Evolutionary conservation across 2,329 filamentous ascomycete genomes (phyloP).

Genomic region (Emericellopsis atlantica): DNA sequence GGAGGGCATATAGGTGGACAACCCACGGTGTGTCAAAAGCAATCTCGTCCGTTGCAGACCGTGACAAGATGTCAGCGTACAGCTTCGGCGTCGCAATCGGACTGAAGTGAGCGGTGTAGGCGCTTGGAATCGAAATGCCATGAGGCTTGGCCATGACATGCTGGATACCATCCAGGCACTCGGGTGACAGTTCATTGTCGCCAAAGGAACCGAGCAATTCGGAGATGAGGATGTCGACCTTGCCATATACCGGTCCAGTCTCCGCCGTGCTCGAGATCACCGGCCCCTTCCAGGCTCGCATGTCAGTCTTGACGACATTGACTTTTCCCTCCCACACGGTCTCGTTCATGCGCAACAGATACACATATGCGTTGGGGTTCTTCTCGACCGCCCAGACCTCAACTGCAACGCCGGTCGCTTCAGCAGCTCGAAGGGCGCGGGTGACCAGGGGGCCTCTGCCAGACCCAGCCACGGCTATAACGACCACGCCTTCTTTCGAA

Average conservation of each 20-base stretch:
- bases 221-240: constrained; percentile 86
- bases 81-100: constrained; percentile 82
- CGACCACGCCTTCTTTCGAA: constrained; percentile 55
- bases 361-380: constrained; percentile 94
- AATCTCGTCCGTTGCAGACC: constrained; percentile 47
- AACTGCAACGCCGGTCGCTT: constrained; percentile 62
- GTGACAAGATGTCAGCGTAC: constrained; percentile 63
- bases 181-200: constrained; percentile 92
- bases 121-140: constrained; percentile 86
- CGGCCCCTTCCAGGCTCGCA: constrained; percentile 92
- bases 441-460: constrained; percentile 88
- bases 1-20: constrained; percentile 79
- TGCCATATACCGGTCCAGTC: constrained; percentile 37
- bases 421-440: constrained; percentile 69
- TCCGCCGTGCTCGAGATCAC: constrained; percentile 29
- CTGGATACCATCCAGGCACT: constrained; percentile 93
- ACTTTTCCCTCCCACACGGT: constrained; percentile 70
- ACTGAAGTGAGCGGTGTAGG: constrained; percentile 88
- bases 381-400: constrained; percentile 92
- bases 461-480: constrained; percentile 86
- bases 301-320: constrained; percentile 87
- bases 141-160: constrained; percentile 66
- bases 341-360: constrained; percentile 77
- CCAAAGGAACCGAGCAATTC: constrained; percentile 92
- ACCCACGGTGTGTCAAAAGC: constrained; percentile 91